Conservation (phyloP, 2,329 filamentous ascomycete species). For the Ophiostoma ips region DNA sequence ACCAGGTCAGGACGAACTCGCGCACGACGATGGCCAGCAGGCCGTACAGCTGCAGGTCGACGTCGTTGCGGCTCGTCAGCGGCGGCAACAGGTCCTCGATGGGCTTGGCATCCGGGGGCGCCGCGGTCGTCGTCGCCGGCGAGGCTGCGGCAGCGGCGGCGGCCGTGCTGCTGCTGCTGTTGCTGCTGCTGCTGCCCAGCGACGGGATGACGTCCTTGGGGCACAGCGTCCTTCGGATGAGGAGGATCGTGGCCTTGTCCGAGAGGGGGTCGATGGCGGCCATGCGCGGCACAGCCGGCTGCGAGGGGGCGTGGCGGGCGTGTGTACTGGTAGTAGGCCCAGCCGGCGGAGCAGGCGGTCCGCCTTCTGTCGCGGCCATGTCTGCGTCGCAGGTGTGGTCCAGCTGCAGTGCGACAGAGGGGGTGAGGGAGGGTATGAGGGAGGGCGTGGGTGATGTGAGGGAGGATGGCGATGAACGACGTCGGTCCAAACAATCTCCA, state of each 20-base stretch:
- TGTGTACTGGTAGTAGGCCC: not conserved
- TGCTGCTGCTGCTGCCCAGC: not conserved
- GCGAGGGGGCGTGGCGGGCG: conserved; percentile 3
- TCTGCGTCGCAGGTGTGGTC: not conserved
- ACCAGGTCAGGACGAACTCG: conserved; percentile 89
- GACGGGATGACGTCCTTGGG: conserved; percentile 46
- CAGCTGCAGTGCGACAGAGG: not conserved
- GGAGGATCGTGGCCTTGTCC: conserved; percentile 62
- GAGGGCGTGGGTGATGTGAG: not conserved
- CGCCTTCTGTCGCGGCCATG: not conserved
- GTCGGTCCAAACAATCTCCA: not conserved
- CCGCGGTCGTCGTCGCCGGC: not conserved
- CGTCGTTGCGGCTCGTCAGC: conserved; percentile 83
- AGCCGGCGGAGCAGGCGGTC: not conserved
- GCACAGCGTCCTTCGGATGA: conserved; percentile 76
- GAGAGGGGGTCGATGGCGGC: conserved; percentile 41
- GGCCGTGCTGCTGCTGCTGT: not conserved
- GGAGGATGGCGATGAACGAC: not conserved
- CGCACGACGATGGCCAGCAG: conserved; percentile 79
- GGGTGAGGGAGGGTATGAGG: not conserved
- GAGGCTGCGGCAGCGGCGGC: not conserved
- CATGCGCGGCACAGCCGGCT: conserved; percentile 15
- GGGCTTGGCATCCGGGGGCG: conserved; percentile 29
- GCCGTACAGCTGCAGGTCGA: conserved; percentile 87
- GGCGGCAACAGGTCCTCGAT: conserved; percentile 78